Conservation (phyloP, 345 rosid species). For the Boechera retrofracta region DNA sequence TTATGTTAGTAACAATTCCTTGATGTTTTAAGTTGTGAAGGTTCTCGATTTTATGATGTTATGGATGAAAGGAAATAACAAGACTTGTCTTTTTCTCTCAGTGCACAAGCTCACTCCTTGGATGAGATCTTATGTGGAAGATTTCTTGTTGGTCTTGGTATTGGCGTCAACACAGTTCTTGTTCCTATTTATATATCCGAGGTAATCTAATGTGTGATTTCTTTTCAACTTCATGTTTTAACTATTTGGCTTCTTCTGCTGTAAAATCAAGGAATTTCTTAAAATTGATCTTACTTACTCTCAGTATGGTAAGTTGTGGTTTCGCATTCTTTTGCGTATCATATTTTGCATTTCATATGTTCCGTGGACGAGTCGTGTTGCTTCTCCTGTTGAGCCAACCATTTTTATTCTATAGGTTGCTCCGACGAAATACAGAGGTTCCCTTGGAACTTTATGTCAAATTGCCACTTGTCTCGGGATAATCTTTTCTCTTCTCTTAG, state of each 20-base stretch:
- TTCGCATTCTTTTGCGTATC: background rate
- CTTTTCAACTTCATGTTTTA: background rate
- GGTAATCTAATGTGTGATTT: slow-evolving; percentile 46
- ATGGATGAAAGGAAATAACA: background rate
- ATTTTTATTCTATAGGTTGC: slow-evolving; percentile 58
- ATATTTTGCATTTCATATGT: background rate
- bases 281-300: background rate
- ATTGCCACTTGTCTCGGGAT: slow-evolving; percentile 82
- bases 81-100: slow-evolving; percentile 40
- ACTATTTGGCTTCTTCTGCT: background rate
- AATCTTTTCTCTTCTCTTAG: slow-evolving; percentile 61
- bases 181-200: slow-evolving; percentile 82
- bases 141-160: slow-evolving; percentile 86
- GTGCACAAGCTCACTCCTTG: slow-evolving; percentile 84
- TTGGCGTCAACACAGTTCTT: slow-evolving; percentile 77
- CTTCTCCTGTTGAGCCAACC: background rate
- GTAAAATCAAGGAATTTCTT: slow-evolving; percentile 2
- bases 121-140: slow-evolving; percentile 76
- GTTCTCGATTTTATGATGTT: background rate
- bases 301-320: background rate
- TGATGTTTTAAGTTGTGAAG: background rate
- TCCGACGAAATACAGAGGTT: slow-evolving; percentile 79
- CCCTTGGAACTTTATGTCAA: slow-evolving; percentile 66
- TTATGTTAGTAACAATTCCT: background rate
- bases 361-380: background rate